Evolutionary conservation across 176 grass and related monocot species (phyloP).

Genomic region (Oryza nivara): DNA sequence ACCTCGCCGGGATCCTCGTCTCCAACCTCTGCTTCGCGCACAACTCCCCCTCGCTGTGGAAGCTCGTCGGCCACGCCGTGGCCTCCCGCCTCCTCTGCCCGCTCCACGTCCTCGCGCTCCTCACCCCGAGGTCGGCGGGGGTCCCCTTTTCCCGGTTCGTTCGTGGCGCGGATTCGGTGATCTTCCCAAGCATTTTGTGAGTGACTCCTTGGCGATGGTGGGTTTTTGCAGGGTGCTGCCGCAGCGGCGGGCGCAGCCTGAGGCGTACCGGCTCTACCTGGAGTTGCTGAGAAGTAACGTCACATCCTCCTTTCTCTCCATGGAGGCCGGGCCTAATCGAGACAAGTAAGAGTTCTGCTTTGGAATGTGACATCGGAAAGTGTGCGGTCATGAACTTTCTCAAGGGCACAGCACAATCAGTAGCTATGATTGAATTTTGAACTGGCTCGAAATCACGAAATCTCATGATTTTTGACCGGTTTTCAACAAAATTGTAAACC

Average conservation of each 20-base stretch:
- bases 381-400: not conserved
- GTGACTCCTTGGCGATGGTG: not conserved
- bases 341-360: slow-evolving; percentile 63
- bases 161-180: not conserved
- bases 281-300: slow-evolving; percentile 69
- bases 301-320: slow-evolving; percentile 41
- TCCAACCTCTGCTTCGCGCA: slow-evolving; percentile 93
- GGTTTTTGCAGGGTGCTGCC: slow-evolving; percentile 72
- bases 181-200: not conserved
- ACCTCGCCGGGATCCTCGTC: slow-evolving; percentile 81
- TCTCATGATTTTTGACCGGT: too few relatives aligned
- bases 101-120: slow-evolving; percentile 87
- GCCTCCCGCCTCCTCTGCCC: slow-evolving; percentile 67
- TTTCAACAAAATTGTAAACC: too few relatives aligned
- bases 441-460: not conserved
- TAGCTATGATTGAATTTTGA: not conserved
- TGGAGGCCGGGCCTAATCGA: slow-evolving; percentile 51
- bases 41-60: slow-evolving; percentile 90
- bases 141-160: not conserved
- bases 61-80: slow-evolving; percentile 88
- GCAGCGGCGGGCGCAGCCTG: slow-evolving; percentile 72
- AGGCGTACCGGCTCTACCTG: slow-evolving; percentile 85
- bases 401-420: not conserved
- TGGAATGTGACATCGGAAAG: not conserved
- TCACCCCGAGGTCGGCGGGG: slow-evolving; percentile 61